A percentile compares a stretch with the other conserved stretches of the same genome.
Conservation (phyloP, 768 basidiomycete genomes). For the Tricholoma saponaceum region DNA sequence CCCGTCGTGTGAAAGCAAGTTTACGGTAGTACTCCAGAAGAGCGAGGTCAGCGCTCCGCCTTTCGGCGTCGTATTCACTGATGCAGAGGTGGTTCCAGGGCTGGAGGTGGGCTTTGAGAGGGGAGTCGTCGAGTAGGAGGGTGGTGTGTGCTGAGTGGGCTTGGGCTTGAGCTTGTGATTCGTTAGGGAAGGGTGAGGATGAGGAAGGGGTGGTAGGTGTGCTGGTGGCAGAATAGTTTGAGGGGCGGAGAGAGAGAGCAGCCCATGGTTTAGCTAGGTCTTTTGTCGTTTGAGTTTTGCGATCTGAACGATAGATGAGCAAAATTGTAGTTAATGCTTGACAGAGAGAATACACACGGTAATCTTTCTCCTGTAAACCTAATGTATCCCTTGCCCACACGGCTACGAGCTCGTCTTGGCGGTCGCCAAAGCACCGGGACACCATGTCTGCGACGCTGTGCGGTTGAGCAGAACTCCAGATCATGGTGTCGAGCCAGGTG, state of each 20-base stretch:
- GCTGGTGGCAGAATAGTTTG: background rate
- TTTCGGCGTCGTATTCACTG: conserved; percentile 50
- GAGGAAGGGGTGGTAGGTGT: background rate
- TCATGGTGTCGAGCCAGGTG: conserved; percentile 76
- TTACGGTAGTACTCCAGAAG: background rate
- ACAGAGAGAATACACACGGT: conserved; percentile 49
- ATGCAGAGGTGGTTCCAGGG: conserved; percentile 83
- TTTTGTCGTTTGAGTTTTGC: conserved; percentile 61
- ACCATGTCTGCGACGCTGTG: conserved; percentile 79
- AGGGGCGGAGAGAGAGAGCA: conserved; percentile 20
- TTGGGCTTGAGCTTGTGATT: conserved; percentile 1
- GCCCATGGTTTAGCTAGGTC: conserved; percentile 70
- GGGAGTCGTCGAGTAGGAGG: conserved; percentile 53
- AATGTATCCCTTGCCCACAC: conserved; percentile 82
- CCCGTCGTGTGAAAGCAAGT: background rate
- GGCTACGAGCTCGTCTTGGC: conserved; percentile 42
- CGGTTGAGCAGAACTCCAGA: conserved; percentile 87
- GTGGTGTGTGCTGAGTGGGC: conserved; percentile 42
- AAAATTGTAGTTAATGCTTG: background rate
- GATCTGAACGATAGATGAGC: conserved; percentile 21
- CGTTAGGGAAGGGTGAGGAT: background rate
- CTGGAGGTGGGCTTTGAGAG: conserved; percentile 56
- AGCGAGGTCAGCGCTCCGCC: conserved; percentile 12
- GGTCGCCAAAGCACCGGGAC: conserved; percentile 47
- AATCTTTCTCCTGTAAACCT: conserved; percentile 56